Conservation (phyloP, 164 flowering plant genomes). For the Cinnamomum micranthum region DNA sequence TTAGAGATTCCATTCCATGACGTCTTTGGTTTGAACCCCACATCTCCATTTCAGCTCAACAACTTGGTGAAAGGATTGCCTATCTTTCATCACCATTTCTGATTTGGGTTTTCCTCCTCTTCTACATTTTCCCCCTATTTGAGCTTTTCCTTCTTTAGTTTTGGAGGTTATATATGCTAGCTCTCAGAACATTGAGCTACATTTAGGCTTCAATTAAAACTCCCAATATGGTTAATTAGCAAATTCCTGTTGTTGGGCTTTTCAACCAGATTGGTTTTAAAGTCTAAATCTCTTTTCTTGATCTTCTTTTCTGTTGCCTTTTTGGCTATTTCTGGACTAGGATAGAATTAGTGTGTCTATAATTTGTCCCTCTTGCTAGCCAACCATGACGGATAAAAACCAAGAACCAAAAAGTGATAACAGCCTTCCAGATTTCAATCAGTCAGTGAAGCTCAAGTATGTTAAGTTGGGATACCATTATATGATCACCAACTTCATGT, state of each 20-base stretch:
- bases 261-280: background rate
- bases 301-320: background rate
- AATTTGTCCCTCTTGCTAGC: background rate
- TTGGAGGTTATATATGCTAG: background rate
- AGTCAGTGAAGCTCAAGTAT: constrained; percentile 52
- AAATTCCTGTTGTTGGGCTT: background rate
- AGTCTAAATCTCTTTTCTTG: background rate
- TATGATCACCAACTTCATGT: constrained; percentile 61
- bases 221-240: background rate
- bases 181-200: background rate
- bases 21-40: background rate
- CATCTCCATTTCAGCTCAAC: background rate
- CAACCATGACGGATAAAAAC: background rate
- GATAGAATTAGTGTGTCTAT: background rate
- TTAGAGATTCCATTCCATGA: background rate
- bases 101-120: background rate
- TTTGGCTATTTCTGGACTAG: background rate
- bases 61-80: background rate
- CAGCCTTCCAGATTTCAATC: constrained; percentile 48
- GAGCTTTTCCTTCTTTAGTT: background rate
- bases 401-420: background rate
- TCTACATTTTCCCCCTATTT: background rate
- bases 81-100: background rate
- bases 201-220: background rate
- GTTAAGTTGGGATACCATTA: constrained; percentile 70